These are phyloP conservation scores for Cladophialophora carrionii DNA, from an alignment of 2,329 filamentous ascomycete species.

Conservation along the genomic window DNA sequence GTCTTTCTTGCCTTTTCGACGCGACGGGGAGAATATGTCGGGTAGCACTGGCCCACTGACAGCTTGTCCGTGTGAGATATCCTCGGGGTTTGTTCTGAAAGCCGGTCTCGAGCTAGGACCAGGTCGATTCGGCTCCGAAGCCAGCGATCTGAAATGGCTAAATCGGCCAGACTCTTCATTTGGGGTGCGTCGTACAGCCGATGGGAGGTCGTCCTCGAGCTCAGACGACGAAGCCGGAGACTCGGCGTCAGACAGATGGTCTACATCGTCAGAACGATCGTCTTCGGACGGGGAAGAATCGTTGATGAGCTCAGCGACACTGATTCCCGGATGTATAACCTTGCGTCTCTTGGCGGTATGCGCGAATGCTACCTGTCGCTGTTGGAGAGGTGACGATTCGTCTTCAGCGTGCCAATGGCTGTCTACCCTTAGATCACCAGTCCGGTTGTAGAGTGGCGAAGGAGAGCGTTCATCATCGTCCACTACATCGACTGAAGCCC, in stretches of 20 bases:
- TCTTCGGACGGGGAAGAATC: constrained; percentile 30
- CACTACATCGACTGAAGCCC: constrained; percentile 8
- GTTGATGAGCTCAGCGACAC: constrained; percentile 18
- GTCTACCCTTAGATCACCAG: neutral
- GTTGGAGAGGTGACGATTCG: constrained; percentile 17
- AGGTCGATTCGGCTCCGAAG: neutral
- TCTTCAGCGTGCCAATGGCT: neutral
- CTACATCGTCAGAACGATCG: neutral
- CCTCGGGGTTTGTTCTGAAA: constrained; percentile 19
- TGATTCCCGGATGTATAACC: constrained; percentile 10
- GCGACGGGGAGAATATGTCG: constrained; percentile 38
- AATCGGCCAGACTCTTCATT: constrained; percentile 10
- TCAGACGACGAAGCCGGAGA: constrained; percentile 13
- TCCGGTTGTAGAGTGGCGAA: constrained; percentile 6
- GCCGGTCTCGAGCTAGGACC: constrained; percentile 12
- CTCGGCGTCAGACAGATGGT: constrained; percentile 1
- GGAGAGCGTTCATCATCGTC: constrained; percentile 7
- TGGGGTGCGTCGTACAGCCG: neutral
- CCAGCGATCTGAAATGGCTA: constrained; percentile 13
- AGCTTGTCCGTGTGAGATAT: neutral
- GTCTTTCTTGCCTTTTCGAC: constrained; percentile 32
- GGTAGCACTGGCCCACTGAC: constrained; percentile 26
- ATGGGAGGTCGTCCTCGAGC: constrained; percentile 6
- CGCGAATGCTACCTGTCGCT: constrained; percentile 13
- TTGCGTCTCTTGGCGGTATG: constrained; percentile 30